A percentile compares a stretch with the other conserved stretches of the same genome.
Evolutionary conservation across 495 filamentous ascomycete genomes (phyloP).

Genomic region (Usnea hakonensis): DNA sequence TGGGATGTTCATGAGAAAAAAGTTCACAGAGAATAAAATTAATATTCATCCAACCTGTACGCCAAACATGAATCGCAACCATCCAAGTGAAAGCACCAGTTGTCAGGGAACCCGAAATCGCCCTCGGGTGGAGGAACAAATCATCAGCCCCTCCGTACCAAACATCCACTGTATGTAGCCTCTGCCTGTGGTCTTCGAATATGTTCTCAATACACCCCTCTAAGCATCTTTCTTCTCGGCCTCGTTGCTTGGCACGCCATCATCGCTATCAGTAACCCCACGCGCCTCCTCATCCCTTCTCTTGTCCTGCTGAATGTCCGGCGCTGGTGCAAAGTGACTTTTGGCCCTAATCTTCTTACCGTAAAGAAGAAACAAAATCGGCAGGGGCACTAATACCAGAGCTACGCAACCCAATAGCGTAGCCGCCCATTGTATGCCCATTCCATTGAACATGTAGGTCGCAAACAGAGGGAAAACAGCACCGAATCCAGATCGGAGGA

Average conservation of each 20-base stretch:
- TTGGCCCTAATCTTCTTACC: slow-evolving; percentile 30
- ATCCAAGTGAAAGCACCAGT: too few relatives aligned
- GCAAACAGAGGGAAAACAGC: slow-evolving; percentile 43
- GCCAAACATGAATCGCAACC: too few relatives aligned
- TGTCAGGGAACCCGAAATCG: too few relatives aligned
- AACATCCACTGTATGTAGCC: too few relatives aligned
- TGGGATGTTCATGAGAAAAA: too few relatives aligned
- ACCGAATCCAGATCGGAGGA: slow-evolving; percentile 53
- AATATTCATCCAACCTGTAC: too few relatives aligned
- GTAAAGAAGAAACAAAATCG: slow-evolving; percentile 30
- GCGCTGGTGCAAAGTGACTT: slow-evolving; percentile 32
- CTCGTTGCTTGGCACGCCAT: background rate
- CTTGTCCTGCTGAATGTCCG: background rate
- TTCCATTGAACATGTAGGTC: slow-evolving; percentile 32
- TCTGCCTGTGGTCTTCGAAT: too few relatives aligned
- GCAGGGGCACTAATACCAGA: slow-evolving; percentile 26
- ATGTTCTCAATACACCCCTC: background rate
- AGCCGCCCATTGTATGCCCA: slow-evolving; percentile 29
- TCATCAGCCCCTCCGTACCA: too few relatives aligned
- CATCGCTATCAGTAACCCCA: background rate
- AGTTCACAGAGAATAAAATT: too few relatives aligned
- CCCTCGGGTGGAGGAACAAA: too few relatives aligned
- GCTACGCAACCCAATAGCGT: slow-evolving; percentile 33
- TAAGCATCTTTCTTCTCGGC: background rate
- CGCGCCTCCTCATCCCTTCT: slow-evolving; percentile 7